Evolutionary conservation across 345 rosid species (phyloP), one percentile per base, ranked within the genome.

Genomic region (Dovyalis caffra): DNA sequence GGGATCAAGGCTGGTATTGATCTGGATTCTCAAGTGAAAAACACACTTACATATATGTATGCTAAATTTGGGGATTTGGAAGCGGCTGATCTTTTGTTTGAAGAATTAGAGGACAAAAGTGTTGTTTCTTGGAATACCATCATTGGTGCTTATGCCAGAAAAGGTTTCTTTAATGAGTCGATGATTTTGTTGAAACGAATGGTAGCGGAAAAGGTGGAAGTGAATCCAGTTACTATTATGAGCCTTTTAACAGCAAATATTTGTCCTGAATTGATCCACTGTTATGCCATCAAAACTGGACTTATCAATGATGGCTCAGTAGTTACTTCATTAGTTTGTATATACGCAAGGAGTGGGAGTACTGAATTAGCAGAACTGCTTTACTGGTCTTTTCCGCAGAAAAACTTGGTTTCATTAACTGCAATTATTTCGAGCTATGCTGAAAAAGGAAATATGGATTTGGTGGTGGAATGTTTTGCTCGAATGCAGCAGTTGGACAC

Each of bases 71-170:
- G 80, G 64, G 88, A 90, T 53, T 76, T 91, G 88, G 83, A 70
- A 26, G 87, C 87, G 40, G 89, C 89, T 1, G 81, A 87, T 60
- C 20, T 79, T 15, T 76, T 88, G 71, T 93, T 91, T 74, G 78
- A 82, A 45, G 87, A 86, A 58, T 85, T 87, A 86, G 73, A 31
- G 29, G 91, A 88, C 43, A 90, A 76, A 76, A 80, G 69, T 72
- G 84, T 82, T 21, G 91, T 88, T 80, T 89, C 98, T 29, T 93
- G 97, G 98, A 93, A 91, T 69, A 89, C 91, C 18, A 87, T 91
- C 91, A 83, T 93, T 49, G 85, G 93, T 72, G 92, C 90, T 0
- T 93, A 86, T 68, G 86, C 88, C 74, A 85, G 86, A 67, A 85
- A 86, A 68, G 88, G 98, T 72, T 78, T 86, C 5, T 80, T 76